Percentiles rank a stretch among this genome's conserved stretches.
Conservation (phyloP, 2,329 filamentous ascomycete species). For the Beauveria medogensis region DNA sequence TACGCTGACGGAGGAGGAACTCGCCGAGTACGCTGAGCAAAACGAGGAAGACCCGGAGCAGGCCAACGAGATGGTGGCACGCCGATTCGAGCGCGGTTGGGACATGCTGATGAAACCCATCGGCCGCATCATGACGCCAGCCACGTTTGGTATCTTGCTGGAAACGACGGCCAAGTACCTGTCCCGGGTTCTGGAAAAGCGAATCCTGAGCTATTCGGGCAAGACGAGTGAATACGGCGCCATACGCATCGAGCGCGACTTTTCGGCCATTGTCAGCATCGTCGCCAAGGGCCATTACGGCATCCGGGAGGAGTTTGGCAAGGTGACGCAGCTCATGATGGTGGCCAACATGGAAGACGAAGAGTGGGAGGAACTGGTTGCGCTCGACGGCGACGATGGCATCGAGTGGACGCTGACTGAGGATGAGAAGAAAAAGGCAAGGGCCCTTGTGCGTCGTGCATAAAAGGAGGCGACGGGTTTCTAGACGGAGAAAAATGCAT, state of each 20-base stretch:
- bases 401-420: slow-evolving; percentile 64
- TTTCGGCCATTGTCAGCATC: slow-evolving; percentile 63
- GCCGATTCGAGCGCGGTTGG: slow-evolving; percentile 80
- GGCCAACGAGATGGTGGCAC: slow-evolving; percentile 59
- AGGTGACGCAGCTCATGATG: slow-evolving; percentile 72
- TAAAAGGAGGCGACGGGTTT: not conserved
- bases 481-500: not conserved
- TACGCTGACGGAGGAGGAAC: slow-evolving; percentile 54
- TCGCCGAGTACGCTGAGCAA: slow-evolving; percentile 46
- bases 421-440: slow-evolving; percentile 66
- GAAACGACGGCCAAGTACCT: slow-evolving; percentile 67
- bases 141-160: slow-evolving; percentile 69
- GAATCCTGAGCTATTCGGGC: slow-evolving; percentile 73
- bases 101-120: slow-evolving; percentile 78
- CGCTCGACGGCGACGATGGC: slow-evolving; percentile 47
- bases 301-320: slow-evolving; percentile 67
- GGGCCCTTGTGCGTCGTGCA: slow-evolving; percentile 49
- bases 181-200: slow-evolving; percentile 73
- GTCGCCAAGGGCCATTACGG: slow-evolving; percentile 67
- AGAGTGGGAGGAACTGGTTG: slow-evolving; percentile 74
- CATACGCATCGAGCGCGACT: slow-evolving; percentile 75
- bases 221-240: slow-evolving; percentile 75
- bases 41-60: slow-evolving; percentile 47
- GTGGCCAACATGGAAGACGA: slow-evolving; percentile 93
- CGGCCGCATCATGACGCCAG: slow-evolving; percentile 71